Evolutionary conservation across 1,284 basidiomycete species (phyloP), one percentile per base, ranked within the genome.

Genomic region (Melanopsichium pennsylvanicum): DNA sequence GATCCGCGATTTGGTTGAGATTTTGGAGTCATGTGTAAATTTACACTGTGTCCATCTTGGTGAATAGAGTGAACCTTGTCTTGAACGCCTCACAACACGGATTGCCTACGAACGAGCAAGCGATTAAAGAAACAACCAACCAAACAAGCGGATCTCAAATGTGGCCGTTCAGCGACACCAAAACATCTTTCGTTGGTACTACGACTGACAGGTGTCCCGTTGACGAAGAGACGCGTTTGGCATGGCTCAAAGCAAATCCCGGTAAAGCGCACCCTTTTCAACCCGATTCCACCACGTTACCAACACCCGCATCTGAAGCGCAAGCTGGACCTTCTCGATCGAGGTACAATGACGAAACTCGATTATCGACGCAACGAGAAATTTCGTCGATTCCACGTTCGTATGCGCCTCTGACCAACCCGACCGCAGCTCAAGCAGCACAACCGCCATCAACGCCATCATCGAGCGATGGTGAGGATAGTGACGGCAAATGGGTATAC

Each of bases 321-420:
- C 40, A 46, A 42, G 36, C 56, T 36, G 48, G 57, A 10, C 47
- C 59, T 11, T 48, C 57, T 7, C 25, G 56, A 40, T 22, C 43
- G 7, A 22, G 58, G 10, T 46, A 55, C 46, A 41, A 47, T 57
- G 50, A 66, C 42, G 61, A 48, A 34, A 42, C 75, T 42, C 74
- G 35, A 59, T 83, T 48, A 84, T 90, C 59, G 15, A 85, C 83
- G 9, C 86, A 90, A 10, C 88, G 94, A 60, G 90, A 91, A 77
- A 85, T 87, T 23, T 97, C 94, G 5, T 91, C 92, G 13, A 97
- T 97, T 79, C 95, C 94, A 8, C 87, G 89, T 13, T 61, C 55
- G 39, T 72, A 60, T 18, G 41, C 54, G n/a, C 44, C 55, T 11
- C 33, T 62, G 1, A 32, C 49, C 10, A 40, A 47, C 11, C 46